phyloP scores from a whole-genome alignment of 2,329 filamentous ascomycete species.

The Cladophialophora yegresii region DNA sequence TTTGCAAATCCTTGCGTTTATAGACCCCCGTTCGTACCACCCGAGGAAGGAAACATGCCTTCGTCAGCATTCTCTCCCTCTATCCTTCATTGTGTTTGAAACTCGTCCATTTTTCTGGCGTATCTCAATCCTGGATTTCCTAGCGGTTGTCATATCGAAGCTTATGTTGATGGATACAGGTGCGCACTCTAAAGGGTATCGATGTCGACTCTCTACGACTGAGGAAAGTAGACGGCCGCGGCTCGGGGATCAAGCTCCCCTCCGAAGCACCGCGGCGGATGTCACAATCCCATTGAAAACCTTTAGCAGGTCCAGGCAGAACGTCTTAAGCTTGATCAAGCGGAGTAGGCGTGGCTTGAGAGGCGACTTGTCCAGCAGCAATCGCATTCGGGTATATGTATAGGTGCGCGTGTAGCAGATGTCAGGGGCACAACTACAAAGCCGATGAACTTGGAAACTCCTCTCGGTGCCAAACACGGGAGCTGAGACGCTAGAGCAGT shows the following conservation, averaged over 20 bases:
- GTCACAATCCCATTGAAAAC: neutral
- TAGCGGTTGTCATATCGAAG: neutral
- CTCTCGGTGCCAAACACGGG: neutral
- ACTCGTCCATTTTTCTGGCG: neutral
- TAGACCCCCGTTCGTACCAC: neutral
- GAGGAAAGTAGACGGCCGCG: slow-evolving; percentile 34
- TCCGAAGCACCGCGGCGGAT: neutral
- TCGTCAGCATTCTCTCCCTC: neutral
- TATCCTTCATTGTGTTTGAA: neutral
- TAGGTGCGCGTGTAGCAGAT: neutral
- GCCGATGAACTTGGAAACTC: neutral
- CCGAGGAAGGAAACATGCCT: neutral
- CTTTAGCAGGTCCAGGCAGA: neutral
- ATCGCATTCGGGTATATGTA: neutral
- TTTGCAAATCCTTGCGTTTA: neutral
- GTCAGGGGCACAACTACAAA: neutral
- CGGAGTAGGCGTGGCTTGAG: neutral
- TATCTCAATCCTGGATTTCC: neutral
- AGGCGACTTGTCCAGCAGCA: neutral
- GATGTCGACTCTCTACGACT: slow-evolving; percentile 38
- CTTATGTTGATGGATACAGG: slow-evolving; percentile 26
- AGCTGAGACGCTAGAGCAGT: neutral
- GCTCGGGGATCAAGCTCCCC: slow-evolving; percentile 4
- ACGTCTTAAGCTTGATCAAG: neutral
- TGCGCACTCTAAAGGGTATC: slow-evolving; percentile 38